Evolutionary conservation across 257 asterid genomes (phyloP).

Genomic region (Solanum piurae): DNA sequence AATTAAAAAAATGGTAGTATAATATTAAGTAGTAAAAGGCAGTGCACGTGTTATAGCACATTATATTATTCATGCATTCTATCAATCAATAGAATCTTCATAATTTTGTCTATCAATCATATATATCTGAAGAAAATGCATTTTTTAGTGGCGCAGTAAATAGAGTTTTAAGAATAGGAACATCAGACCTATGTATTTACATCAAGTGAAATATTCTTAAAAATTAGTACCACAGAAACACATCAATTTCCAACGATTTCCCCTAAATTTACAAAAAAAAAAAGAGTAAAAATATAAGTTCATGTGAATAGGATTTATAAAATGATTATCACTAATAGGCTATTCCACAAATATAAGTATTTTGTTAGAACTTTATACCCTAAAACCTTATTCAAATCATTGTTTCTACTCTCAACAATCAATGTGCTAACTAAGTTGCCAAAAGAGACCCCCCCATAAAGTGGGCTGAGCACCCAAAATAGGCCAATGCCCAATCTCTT

Average conservation of each 20-base stretch:
- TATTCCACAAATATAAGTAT: background rate
- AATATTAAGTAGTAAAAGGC: background rate
- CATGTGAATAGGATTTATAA: background rate
- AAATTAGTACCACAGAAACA: background rate
- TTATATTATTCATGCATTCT: background rate
- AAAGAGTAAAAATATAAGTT: background rate
- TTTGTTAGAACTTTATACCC: background rate
- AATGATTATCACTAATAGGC: background rate
- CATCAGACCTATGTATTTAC: background rate
- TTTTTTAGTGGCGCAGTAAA: background rate
- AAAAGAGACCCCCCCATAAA: background rate
- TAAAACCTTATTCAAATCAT: background rate
- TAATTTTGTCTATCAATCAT: no score
- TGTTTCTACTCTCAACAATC: background rate
- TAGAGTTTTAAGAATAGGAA: no score
- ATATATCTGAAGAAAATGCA: background rate
- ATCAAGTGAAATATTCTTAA: no score
- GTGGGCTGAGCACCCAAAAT: background rate
- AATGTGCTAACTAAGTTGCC: background rate
- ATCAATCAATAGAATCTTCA: no score
- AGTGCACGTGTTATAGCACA: background rate
- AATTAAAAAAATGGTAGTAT: no score
- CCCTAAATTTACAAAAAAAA: background rate
- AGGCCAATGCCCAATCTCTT: background rate
- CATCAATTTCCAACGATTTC: background rate